Percentiles rank a stretch among this genome's conserved stretches.
phyloP scores from a whole-genome alignment of 2,329 filamentous ascomycete genomes.

The Aspergillus ibericus region DNA sequence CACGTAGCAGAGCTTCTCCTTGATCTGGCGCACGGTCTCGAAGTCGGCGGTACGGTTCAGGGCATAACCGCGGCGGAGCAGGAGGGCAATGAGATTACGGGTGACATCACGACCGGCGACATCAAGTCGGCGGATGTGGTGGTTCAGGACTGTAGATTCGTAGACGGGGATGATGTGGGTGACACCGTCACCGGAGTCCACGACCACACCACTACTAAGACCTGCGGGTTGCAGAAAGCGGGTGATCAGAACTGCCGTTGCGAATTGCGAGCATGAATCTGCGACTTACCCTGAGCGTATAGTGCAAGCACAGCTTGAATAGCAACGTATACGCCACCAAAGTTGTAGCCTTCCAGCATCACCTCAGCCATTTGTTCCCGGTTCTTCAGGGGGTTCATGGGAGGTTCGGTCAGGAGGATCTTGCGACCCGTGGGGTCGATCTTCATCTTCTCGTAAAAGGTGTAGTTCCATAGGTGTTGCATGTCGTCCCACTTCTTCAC shows the following conservation, averaged over 20 bases:
- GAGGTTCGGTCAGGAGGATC: slow-evolving; percentile 94
- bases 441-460: slow-evolving; percentile 95
- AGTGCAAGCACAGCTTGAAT: slow-evolving; percentile 95
- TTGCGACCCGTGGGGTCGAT: slow-evolving; percentile 88
- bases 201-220: slow-evolving; percentile 91
- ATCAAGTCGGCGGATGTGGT: slow-evolving; percentile 89
- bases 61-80: slow-evolving; percentile 90
- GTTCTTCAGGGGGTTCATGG: slow-evolving; percentile 97
- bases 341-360: slow-evolving; percentile 97
- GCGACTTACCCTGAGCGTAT: slow-evolving; percentile 80
- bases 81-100: slow-evolving; percentile 93
- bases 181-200: slow-evolving; percentile 96
- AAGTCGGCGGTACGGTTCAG: slow-evolving; percentile 98
- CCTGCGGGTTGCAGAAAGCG: slow-evolving; percentile 48
- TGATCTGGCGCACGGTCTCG: slow-evolving; percentile 97
- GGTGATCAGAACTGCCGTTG: neutral
- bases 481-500: slow-evolving; percentile 99
- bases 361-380: slow-evolving; percentile 97
- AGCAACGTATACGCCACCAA: slow-evolving; percentile 95
- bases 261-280: slow-evolving; percentile 8
- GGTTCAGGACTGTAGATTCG: slow-evolving; percentile 96
- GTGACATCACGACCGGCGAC: slow-evolving; percentile 97
- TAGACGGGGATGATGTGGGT: slow-evolving; percentile 99
- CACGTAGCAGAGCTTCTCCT: slow-evolving; percentile 99
- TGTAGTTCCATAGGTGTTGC: slow-evolving; percentile 99